A percentile compares a stretch with the other conserved stretches of the same genome.
Evolutionary conservation across 2,329 filamentous ascomycete species (phyloP).

Genomic region (Exophiala xenobiotica): DNA sequence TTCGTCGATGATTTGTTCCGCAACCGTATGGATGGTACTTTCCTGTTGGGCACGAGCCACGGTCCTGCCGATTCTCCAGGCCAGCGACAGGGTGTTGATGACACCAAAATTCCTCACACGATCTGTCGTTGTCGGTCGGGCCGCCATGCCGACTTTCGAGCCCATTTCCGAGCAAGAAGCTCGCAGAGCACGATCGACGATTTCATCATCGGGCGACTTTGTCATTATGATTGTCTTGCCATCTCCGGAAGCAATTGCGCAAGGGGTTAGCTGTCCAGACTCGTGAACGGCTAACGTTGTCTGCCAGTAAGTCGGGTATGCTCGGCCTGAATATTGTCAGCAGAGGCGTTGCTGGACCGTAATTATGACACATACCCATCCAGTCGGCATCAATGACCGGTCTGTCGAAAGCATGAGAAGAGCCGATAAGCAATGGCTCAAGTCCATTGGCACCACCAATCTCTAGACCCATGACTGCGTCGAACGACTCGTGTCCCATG

Average conservation of each 20-base stretch:
- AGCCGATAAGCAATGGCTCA: slow-evolving; percentile 44
- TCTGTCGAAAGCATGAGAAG: slow-evolving; percentile 35
- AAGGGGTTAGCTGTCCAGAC: slow-evolving; percentile 18
- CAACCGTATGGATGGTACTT: slow-evolving; percentile 50
- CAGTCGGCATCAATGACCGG: slow-evolving; percentile 48
- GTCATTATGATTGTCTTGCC: slow-evolving; percentile 49
- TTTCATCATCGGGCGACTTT: slow-evolving; percentile 44
- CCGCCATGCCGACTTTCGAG: slow-evolving; percentile 42
- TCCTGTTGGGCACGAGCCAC: slow-evolving; percentile 45
- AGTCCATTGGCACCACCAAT: slow-evolving; percentile 43
- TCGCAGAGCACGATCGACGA: slow-evolving; percentile 33
- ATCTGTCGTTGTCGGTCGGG: slow-evolving; percentile 42
- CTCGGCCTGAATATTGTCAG: slow-evolving; percentile 33
- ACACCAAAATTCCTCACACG: slow-evolving; percentile 39
- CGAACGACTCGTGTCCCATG: slow-evolving; percentile 37
- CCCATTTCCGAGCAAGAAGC: slow-evolving; percentile 31
- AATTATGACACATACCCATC: slow-evolving; percentile 39
- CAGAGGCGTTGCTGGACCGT: neutral
- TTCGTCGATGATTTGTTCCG: slow-evolving; percentile 55
- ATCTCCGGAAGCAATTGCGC: slow-evolving; percentile 28
- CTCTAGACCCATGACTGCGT: slow-evolving; percentile 37
- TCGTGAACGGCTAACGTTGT: slow-evolving; percentile 34
- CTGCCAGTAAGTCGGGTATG: slow-evolving; percentile 37
- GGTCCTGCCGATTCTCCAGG: slow-evolving; percentile 58
- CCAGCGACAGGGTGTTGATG: slow-evolving; percentile 44